Percentiles rank a stretch among this genome's conserved stretches.
Evolutionary conservation across 345 rosid species (phyloP).

Genomic region (Citrus cavaleriei): DNA sequence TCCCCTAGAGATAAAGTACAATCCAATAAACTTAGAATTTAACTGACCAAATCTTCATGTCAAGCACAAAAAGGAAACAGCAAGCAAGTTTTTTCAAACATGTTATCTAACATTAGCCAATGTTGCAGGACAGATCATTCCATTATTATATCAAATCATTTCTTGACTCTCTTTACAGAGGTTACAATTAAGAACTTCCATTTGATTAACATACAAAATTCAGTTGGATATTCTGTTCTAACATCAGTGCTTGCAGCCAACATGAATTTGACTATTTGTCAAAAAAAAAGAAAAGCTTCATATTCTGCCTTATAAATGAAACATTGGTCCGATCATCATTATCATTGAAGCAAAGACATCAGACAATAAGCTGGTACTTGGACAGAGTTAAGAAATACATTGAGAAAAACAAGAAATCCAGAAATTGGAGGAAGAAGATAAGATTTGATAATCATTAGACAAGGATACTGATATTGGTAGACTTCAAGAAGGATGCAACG

Average conservation of each 20-base stretch:
- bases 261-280: not conserved
- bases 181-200: not conserved
- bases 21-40: slow-evolving; percentile 7
- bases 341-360: not conserved
- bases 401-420: not conserved
- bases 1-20: slow-evolving; percentile 35
- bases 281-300: not conserved
- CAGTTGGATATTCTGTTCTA: not conserved
- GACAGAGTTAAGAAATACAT: not conserved
- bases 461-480: not conserved
- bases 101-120: not conserved
- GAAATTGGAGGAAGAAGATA: not conserved
- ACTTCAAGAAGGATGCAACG: not conserved
- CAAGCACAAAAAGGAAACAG: not conserved
- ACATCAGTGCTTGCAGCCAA: not conserved
- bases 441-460: not conserved
- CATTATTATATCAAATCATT: not conserved
- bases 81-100: slow-evolving; percentile 34
- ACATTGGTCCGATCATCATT: not conserved
- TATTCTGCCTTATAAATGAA: not conserved
- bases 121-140: not conserved
- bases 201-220: not conserved
- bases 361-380: not conserved
- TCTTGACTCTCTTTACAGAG: not conserved
- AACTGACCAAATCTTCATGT: slow-evolving; percentile 7